phyloP scores from a whole-genome alignment of 192 early-diverging fungal genomes.

The Entomortierella lignicola region DNA sequence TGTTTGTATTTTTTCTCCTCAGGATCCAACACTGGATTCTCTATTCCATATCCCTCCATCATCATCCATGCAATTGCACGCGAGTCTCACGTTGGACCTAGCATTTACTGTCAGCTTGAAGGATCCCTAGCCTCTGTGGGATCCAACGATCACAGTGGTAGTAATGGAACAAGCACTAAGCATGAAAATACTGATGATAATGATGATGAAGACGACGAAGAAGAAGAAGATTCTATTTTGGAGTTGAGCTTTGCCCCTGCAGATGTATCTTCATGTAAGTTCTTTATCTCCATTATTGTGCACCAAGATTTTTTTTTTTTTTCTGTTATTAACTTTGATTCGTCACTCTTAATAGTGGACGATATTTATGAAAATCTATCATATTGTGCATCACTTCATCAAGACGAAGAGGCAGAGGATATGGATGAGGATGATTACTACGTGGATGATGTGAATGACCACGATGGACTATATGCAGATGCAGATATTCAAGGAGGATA shows the following conservation, averaged over 20 bases:
- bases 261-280: conserved; percentile 64
- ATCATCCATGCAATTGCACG: conserved; percentile 79
- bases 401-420: conserved; percentile 67
- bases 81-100: conserved; percentile 56
- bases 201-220: conserved; percentile 56
- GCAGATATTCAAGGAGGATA: conserved; percentile 52
- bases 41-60: conserved; percentile 73
- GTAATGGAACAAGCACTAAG: neutral
- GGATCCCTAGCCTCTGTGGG: conserved; percentile 23
- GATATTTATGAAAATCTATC: conserved; percentile 72
- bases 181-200: conserved; percentile 29
- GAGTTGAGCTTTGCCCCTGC: conserved; percentile 73
- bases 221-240: conserved; percentile 57
- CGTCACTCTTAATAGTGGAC: conserved; percentile 63
- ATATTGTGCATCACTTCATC: conserved; percentile 75
- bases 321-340: neutral
- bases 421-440: conserved; percentile 43
- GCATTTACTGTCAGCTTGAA: conserved; percentile 77
- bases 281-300: conserved; percentile 2
- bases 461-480: conserved; percentile 42
- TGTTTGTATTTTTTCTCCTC: conserved; percentile 66
- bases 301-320: conserved; percentile 1
- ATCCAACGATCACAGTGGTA: conserved; percentile 23
- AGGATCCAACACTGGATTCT: conserved; percentile 55
- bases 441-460: conserved; percentile 36